phyloP scores from a whole-genome alignment of 257 asterid genomes.

The Primulina huaijiensis region DNA sequence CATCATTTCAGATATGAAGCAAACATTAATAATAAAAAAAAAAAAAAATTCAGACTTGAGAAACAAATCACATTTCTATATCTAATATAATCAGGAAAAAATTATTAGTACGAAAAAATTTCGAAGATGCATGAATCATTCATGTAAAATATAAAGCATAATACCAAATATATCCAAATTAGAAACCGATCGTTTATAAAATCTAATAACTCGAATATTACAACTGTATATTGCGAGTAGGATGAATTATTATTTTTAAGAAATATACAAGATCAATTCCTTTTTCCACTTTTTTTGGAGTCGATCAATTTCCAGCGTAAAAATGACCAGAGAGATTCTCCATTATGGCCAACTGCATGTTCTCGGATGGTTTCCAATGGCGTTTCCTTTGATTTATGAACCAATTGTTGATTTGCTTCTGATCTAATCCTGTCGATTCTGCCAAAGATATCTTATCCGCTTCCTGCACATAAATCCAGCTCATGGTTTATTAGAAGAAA shows the following conservation, averaged over 20 bases:
- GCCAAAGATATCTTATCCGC: conserved; percentile 71
- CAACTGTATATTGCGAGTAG: not conserved
- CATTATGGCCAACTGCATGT: conserved; percentile 88
- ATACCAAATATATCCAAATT: no score
- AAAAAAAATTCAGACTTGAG: no score
- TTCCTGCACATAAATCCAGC: conserved; percentile 41
- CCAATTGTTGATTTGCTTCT: conserved; percentile 95
- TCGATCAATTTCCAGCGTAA: conserved; percentile 56
- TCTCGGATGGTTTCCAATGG: conserved; percentile 94
- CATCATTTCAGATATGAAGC: no score
- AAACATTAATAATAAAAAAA: no score
- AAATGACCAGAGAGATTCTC: conserved; percentile 62
- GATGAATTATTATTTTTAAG: not conserved
- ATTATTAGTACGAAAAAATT: no score
- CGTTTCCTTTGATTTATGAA: conserved; percentile 93
- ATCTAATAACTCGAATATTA: not conserved
- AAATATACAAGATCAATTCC: conserved; percentile 10
- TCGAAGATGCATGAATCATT: not conserved
- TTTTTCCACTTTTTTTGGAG: not conserved
- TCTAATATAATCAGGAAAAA: not conserved
- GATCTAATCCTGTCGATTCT: conserved; percentile 78
- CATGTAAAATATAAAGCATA: not conserved
- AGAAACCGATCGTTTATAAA: not conserved
- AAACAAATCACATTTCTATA: no score
- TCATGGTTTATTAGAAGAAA: no score